Base-by-base conservation (phyloP, 139 green algal genomes). In the Chlamydomonas schloesseri region DNA sequence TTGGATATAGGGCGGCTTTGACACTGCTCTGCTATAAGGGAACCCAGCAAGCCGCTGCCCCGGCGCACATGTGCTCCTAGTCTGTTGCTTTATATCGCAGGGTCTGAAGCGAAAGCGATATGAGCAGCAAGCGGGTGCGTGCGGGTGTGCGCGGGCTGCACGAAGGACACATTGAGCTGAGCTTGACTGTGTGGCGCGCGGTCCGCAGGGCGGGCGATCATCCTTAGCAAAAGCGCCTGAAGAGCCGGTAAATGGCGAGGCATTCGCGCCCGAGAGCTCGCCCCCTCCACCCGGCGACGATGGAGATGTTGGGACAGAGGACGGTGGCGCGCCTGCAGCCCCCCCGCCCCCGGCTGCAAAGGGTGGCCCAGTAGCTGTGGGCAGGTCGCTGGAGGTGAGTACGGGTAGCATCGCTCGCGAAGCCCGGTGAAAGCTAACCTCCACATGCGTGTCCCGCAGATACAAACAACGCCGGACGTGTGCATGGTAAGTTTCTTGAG, bases 401-500 rank as follows among this genome's bases (percentile, higher is more conserved):
- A 67, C 21, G 2, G 20, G 20, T 24, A 24, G 64, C 64, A 50
- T 50, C 8, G 6, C 6, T 50, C 42, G 6, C 42, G 42, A 71
- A 33, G 29, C 64, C n/a, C 3, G 64, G 26, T 33, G 28, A 31
- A 20, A 36, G 64, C 42, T 83, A 26, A 83, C 60, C 50, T 79
- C 26, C 21, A 74, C 65, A 70, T 78, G 55, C 72, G 31, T 24
- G 55, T 4, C 29, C 26, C 31, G 88, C 88, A 94, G 91, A 86
- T 89, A 55, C 67, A 76, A 50, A 82, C 69, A 13, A 88, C 91
- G 8, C 80, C 89, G 4, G 91, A 94, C 37, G 79, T 94, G 0
- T 91, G 86, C 87, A 94, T 94, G 91, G 89, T 92, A 57, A 85
- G 88, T 24, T 28, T 82, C 47, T 4, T 50, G 5, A 42, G 23